Evolutionary conservation across 2,329 filamentous ascomycete species (phyloP), one percentile per base, ranked within the genome.

Genomic region (Talaromyces pinophilus): DNA sequence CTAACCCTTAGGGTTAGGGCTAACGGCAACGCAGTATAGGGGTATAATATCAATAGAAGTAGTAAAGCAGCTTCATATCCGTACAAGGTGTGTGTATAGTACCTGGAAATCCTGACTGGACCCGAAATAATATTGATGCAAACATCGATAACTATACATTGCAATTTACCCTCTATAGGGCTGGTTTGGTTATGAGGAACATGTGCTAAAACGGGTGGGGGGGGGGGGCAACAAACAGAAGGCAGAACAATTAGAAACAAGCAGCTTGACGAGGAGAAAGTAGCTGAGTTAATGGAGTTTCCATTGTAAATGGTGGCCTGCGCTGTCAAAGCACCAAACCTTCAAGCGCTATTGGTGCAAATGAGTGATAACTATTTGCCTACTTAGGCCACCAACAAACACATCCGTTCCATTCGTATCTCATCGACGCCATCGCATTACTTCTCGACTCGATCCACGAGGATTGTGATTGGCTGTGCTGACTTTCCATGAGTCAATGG

Each of bases 141-240:
- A 17, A 57, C 54, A 57, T 25, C 10, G 54, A 57, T 57, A 57
- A 57, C 2, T 25, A 57, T 57, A 57, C 19, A 57, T 22, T 55
- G 17, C 13, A 33, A 13, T 38, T 57, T 22, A 57, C 4, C 17
- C 30, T 55, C 22, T 10, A 5, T 10, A 25, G 19, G n/a, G 19
- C 11, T 22, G 3, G 19, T 57, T 5, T 57, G 33, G 10, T 57
- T 38, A 15, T 57, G 2, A 22, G 15, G 52, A 38, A 40, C 54
- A 57, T 40, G 33, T 38, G 2, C 11, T 40, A 33, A 28, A 54
- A 33, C 28, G 17, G n/a, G n/a, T n/a, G n/a, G n/a, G n/a, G n/a
- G n/a, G n/a, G n/a, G 7, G 50, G 33, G 30, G 22, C 28, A 17
- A 28, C 4, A 22, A 22, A 38, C 30, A 19, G 8, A 19, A 38